These are phyloP conservation scores for Iberis pinnata DNA, from an alignment of 345 rosid species.

Conservation along the genomic window DNA sequence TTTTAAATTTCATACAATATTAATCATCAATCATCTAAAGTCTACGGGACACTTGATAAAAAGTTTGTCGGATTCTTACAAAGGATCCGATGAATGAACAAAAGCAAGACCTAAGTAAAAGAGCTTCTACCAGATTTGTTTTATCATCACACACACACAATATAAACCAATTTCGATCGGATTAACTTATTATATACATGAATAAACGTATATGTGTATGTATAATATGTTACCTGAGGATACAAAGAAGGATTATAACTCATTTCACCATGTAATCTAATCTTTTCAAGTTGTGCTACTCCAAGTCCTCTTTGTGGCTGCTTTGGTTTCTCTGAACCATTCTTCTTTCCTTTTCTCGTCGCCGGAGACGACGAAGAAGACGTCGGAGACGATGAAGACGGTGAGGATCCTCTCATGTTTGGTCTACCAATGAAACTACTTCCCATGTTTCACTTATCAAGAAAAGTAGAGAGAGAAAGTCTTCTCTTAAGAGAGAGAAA, in stretches of 20 bases:
- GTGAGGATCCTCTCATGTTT: constrained; percentile 39
- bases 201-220: constrained; percentile 6
- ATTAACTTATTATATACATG: too few relatives aligned
- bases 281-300: constrained; percentile 92
- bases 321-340: constrained; percentile 62
- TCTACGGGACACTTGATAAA: too few relatives aligned
- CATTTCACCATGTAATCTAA: constrained; percentile 67
- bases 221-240: constrained; percentile 45
- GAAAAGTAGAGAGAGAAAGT: constrained; percentile 23
- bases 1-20: too few relatives aligned
- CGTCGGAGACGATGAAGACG: constrained; percentile 23
- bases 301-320: constrained; percentile 98
- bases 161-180: too few relatives aligned
- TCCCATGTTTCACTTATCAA: constrained; percentile 40
- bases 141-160: too few relatives aligned
- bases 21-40: too few relatives aligned
- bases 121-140: too few relatives aligned
- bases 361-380: constrained; percentile 41
- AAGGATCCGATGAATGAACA: too few relatives aligned
- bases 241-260: constrained; percentile 41
- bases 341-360: constrained; percentile 73
- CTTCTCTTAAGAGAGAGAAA: constrained; percentile 14
- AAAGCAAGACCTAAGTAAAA: too few relatives aligned
- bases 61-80: too few relatives aligned
- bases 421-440: constrained; percentile 67